Evolutionary conservation across 2,329 filamentous ascomycete species (phyloP).

Genomic region (Aspergillus fischeri): DNA sequence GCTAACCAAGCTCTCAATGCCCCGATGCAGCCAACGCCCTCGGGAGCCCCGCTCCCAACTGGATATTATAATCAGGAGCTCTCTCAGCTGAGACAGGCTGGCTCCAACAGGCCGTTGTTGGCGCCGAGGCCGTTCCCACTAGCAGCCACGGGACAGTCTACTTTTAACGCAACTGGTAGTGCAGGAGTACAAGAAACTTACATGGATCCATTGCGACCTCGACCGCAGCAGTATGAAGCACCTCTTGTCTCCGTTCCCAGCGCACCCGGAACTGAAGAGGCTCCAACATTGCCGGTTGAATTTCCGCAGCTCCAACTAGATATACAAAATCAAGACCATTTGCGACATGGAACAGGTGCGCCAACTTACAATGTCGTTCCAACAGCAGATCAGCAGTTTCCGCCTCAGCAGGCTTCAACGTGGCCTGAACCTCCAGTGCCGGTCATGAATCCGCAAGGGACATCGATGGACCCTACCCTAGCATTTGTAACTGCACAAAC

Average conservation of each 20-base stretch:
- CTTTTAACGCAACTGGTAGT: slow-evolving; percentile 4
- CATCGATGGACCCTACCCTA: background rate
- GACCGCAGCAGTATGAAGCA: background rate
- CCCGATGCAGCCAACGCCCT: slow-evolving; percentile 19
- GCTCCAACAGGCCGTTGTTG: slow-evolving; percentile 31
- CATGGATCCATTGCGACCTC: slow-evolving; percentile 16
- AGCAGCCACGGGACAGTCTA: slow-evolving; percentile 9
- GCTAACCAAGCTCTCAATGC: slow-evolving; percentile 16
- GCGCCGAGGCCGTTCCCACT: slow-evolving; percentile 26
- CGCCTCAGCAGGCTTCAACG: background rate
- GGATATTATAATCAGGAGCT: slow-evolving; percentile 19
- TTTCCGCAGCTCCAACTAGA: background rate
- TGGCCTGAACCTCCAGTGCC: background rate
- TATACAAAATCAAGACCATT: background rate
- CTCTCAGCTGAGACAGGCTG: slow-evolving; percentile 24
- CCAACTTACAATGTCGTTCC: background rate
- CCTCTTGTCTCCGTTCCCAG: background rate
- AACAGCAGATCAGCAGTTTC: background rate
- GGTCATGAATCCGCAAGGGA: background rate
- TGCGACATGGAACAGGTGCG: background rate
- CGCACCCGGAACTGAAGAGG: background rate
- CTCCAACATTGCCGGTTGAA: background rate
- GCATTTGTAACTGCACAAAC: background rate
- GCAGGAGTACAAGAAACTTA: slow-evolving; percentile 2
- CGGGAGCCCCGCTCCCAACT: slow-evolving; percentile 14